A percentile compares a stretch with the other conserved stretches of the same genome.
Conservation (phyloP, 345 rosid species). For the Eucalyptus virginea region DNA sequence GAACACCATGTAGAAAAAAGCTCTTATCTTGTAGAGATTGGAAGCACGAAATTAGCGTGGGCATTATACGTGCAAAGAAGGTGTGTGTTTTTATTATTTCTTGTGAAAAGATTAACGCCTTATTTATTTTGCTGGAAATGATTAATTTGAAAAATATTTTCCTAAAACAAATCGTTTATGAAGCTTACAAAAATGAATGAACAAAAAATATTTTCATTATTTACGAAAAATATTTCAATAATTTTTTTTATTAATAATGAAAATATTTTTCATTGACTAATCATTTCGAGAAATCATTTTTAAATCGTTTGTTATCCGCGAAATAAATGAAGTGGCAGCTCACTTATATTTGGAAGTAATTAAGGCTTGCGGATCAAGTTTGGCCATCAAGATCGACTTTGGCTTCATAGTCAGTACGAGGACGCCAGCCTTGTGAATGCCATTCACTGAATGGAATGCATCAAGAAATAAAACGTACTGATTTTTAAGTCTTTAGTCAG, state of each 20-base stretch:
- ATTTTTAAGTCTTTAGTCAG: not conserved
- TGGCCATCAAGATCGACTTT: not conserved
- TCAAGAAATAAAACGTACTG: not conserved
- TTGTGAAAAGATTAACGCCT: not conserved
- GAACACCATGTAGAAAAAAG: not conserved
- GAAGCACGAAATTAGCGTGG: not conserved
- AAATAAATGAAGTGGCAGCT: not conserved
- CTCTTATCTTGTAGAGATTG: not conserved
- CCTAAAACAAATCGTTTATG: fast-evolving
- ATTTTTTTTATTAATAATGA: not conserved
- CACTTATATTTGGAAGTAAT: not conserved
- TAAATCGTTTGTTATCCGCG: fast-evolving
- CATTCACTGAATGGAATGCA: not conserved
- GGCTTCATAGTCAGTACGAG: not conserved
- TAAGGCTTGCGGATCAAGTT: not conserved
- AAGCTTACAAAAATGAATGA: not conserved
- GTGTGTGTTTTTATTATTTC: not conserved
- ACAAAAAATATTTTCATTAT: not conserved
- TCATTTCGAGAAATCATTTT: not conserved
- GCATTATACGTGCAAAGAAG: not conserved
- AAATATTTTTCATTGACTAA: not conserved
- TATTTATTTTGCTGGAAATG: not conserved
- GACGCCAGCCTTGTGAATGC: too few relatives aligned
- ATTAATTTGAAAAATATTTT: not conserved
- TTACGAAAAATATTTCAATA: not conserved